A percentile compares a stretch with the other conserved stretches of the same genome.
phyloP scores from a whole-genome alignment of 371 early-diverging fungal species.

The Fennellomyces sp. region DNA sequence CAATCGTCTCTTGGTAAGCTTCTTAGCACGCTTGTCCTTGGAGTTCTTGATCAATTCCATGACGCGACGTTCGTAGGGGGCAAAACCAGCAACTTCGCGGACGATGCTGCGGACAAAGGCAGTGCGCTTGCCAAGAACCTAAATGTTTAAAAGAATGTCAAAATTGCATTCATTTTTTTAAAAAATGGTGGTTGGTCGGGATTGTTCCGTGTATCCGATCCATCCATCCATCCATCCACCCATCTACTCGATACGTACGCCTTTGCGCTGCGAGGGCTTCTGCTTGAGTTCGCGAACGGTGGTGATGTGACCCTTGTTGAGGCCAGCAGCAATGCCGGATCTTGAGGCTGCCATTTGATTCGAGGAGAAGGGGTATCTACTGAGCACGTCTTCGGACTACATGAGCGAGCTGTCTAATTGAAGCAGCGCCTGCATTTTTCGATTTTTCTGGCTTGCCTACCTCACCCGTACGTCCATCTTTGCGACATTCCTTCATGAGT shows the following conservation, averaged over 20 bases:
- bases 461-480: too few relatives aligned
- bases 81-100: slow-evolving; percentile 97
- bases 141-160: slow-evolving; percentile 9
- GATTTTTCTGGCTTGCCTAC: too few relatives aligned
- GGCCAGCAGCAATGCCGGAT: slow-evolving; percentile 79
- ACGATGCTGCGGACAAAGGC: slow-evolving; percentile 91
- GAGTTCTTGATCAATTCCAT: slow-evolving; percentile 99
- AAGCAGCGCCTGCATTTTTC: too few relatives aligned
- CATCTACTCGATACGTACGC: slow-evolving; percentile 69
- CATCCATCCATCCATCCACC: slow-evolving; percentile 30
- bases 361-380: slow-evolving; percentile 5
- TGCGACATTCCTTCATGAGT: not conserved
- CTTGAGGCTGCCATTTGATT: slow-evolving; percentile 31
- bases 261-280: slow-evolving; percentile 85
- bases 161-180: too few relatives aligned
- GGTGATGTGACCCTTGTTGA: slow-evolving; percentile 89
- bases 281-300: slow-evolving; percentile 78
- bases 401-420: not conserved
- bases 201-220: not conserved
- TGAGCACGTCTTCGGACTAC: not conserved
- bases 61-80: slow-evolving; percentile 98
- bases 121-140: slow-evolving; percentile 84
- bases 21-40: slow-evolving; percentile 99
- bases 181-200: not conserved
- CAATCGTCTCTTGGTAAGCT: slow-evolving; percentile 97